Base-by-base conservation (phyloP, 345 rosid species). In the Lenwebbia sp. region DNA sequence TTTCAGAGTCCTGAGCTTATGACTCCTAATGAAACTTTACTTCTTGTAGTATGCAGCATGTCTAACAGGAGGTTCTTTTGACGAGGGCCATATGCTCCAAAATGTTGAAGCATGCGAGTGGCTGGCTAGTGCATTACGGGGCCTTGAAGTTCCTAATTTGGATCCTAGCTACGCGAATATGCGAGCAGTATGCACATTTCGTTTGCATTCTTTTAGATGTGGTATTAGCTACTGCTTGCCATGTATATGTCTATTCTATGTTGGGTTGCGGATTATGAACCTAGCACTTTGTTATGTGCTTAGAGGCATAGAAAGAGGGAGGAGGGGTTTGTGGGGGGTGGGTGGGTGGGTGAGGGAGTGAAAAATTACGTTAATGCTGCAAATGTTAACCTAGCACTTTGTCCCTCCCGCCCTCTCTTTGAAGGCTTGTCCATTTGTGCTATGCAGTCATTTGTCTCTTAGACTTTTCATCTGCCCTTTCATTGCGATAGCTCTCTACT, bases 81-180 rank as follows among this genome's bases (percentile, higher is more conserved):
- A 96, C 84, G 99, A 97, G 89, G 95, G 93, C 75, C 94, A 86
- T 87, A 96, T 97, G 98, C 95, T 92, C 87, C 94, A 95, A 89
- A 97, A 96, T 87, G 92, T 96, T 83, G 99, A 96, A 90, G 99
- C 98, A 85, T 97, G 99, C 85, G 99, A 97, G 91, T 97, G 99
- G 99, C 90, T 97, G 88, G 94, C 98, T 87, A 92, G 91, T 92
- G 96, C 95, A 88, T 91, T 95, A 78, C 91, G 85, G 87, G 97
- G 94, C 82, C 96, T 96, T 85, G 93, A 95, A 91, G 95, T 90
- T 86, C 99, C 99, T 84, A 94, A 92, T 89, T 54, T 97, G 92
- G 99, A 96, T 90, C 91, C 98, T 26, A 57, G 82, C 86, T 96
- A 94, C 89, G 97, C 96, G 41, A 94, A 95, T 81, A 93, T 95